Conservation (phyloP, 2,329 filamentous ascomycete genomes). For the Xylaria sp. region DNA sequence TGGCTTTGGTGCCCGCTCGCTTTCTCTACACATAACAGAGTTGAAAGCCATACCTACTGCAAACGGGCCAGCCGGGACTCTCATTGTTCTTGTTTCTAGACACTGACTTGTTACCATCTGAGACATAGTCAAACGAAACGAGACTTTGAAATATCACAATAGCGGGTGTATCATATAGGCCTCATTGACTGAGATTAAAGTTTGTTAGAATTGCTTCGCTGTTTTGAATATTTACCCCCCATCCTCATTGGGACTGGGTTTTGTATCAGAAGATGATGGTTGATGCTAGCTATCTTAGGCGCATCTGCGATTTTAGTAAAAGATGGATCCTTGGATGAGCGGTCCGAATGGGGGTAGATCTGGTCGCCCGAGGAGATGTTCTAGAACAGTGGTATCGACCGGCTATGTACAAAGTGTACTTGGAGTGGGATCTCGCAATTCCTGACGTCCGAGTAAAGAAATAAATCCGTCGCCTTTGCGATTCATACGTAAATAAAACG, state of each 20-base stretch:
- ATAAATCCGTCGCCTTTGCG: conserved; percentile 30
- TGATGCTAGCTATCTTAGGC: conserved; percentile 27
- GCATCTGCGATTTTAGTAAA: conserved; percentile 30
- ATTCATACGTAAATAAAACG: conserved; percentile 32
- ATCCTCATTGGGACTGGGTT: neutral
- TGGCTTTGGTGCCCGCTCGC: neutral
- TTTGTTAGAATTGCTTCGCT: neutral
- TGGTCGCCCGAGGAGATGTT: conserved; percentile 32
- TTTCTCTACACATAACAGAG: neutral
- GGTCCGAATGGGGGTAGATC: conserved; percentile 23
- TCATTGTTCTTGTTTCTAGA: neutral
- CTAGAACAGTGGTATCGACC: conserved; percentile 42
- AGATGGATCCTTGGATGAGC: conserved; percentile 21
- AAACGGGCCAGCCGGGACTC: too few relatives aligned
- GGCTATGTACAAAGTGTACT: conserved; percentile 46
- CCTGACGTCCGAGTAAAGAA: conserved; percentile 33
- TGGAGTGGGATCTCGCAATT: conserved; percentile 29
- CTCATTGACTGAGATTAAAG: neutral
- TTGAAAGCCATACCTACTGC: neutral
- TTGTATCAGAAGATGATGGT: conserved; percentile 14
- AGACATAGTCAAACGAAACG: neutral
- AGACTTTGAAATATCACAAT: neutral
- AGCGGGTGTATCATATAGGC: neutral
- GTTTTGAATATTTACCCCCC: neutral
- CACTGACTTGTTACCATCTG: neutral